Percentiles rank a stretch among this genome's conserved stretches.
Conservation (phyloP, 305 asterid species). For the Solanum hybrid region DNA sequence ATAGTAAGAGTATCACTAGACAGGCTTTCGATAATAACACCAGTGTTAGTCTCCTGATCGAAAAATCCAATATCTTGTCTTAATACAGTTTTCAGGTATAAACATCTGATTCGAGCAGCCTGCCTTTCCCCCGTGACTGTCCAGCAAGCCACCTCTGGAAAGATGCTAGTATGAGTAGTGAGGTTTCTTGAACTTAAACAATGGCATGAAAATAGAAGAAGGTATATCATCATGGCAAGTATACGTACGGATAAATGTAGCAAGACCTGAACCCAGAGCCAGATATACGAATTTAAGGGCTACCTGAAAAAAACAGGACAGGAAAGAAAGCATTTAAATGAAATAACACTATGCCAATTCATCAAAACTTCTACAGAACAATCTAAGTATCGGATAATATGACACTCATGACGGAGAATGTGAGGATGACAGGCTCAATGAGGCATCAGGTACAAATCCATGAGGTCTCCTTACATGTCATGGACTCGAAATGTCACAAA, state of each 20-base stretch:
- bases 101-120: constrained; percentile 55
- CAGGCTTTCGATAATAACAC: constrained; percentile 19
- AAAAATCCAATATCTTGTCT: constrained; percentile 43
- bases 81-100: constrained; percentile 43
- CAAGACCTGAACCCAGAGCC: constrained; percentile 64
- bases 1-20: constrained; percentile 22
- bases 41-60: constrained; percentile 21
- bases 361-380: neutral
- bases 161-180: neutral
- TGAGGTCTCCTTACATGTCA: neutral
- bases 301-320: constrained; percentile 28
- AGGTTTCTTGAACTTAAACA: neutral
- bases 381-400: neutral
- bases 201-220: neutral
- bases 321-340: neutral
- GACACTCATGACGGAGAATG: neutral
- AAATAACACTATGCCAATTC: neutral
- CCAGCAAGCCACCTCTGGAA: constrained; percentile 80
- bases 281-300: constrained; percentile 50
- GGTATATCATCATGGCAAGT: neutral
- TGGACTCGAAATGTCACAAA: neutral
- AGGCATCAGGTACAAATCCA: neutral
- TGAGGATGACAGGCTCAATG: neutral
- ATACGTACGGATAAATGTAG: constrained; percentile 52
- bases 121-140: constrained; percentile 78